Evolutionary conservation across 106 monocot genomes (phyloP).

Genomic region (Vanilla planifolia): DNA sequence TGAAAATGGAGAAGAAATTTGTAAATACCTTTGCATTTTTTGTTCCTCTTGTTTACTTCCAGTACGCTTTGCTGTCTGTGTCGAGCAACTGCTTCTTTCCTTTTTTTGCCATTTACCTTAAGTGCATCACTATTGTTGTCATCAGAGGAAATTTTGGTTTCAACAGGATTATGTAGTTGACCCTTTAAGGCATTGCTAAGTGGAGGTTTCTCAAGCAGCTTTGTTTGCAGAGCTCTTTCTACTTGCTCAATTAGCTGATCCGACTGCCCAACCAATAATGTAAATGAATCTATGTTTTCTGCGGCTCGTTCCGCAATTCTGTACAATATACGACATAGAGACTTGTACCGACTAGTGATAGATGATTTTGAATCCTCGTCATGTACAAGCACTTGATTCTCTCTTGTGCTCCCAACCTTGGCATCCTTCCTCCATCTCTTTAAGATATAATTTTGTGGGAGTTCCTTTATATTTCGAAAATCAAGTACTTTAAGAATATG

Average conservation of each 20-base stretch:
- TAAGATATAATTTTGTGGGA: slow-evolving; percentile 44
- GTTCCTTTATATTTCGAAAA: slow-evolving; percentile 54
- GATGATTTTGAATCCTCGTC: slow-evolving; percentile 31
- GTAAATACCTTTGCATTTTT: slow-evolving; percentile 43
- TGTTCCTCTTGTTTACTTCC: slow-evolving; percentile 40
- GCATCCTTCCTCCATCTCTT: slow-evolving; percentile 77
- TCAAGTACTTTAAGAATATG: slow-evolving; percentile 68
- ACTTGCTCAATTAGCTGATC: slow-evolving; percentile 59
- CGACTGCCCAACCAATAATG: slow-evolving; percentile 49
- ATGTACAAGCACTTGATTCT: slow-evolving; percentile 23
- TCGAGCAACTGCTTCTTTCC: slow-evolving; percentile 23
- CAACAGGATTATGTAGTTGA: slow-evolving; percentile 17
- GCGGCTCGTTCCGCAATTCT: slow-evolving; percentile 64
- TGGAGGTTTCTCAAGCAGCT: slow-evolving; percentile 33
- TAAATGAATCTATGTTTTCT: slow-evolving; percentile 49
- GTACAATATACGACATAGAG: slow-evolving; percentile 48
- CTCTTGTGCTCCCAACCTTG: slow-evolving; percentile 27
- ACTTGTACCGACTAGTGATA: slow-evolving; percentile 32
- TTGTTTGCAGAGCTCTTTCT: slow-evolving; percentile 45
- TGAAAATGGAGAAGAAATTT: slow-evolving; percentile 2
- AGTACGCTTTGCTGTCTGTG: slow-evolving; percentile 28
- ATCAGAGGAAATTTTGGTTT: slow-evolving; percentile 16
- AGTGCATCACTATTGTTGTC: slow-evolving; percentile 26
- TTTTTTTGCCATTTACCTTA: slow-evolving; percentile 33
- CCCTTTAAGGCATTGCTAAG: slow-evolving; percentile 20